phyloP scores from a whole-genome alignment of 1,284 basidiomycete genomes.

The Sanghuangporus baumii region DNA sequence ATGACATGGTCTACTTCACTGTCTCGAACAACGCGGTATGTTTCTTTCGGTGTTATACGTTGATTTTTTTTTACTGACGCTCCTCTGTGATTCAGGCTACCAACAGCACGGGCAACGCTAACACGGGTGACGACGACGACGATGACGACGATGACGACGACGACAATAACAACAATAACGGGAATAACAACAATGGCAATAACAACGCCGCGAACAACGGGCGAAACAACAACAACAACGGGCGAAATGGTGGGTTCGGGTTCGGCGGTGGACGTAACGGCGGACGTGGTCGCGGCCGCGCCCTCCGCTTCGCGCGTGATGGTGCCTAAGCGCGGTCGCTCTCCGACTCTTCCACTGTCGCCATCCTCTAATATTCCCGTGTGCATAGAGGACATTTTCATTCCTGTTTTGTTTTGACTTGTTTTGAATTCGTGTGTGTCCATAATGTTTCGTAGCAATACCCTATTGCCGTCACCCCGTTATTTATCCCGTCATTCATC shows the following conservation, averaged over 20 bases:
- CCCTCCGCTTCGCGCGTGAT: slow-evolving; percentile 17
- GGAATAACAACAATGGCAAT: background rate
- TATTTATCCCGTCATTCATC: background rate
- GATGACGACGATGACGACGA: too few relatives aligned
- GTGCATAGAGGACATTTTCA: background rate
- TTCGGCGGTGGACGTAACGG: slow-evolving; percentile 14
- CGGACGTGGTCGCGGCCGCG: slow-evolving; percentile 11
- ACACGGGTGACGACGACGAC: too few relatives aligned
- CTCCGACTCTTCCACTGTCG: background rate
- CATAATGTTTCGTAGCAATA: background rate
- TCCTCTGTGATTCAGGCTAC: slow-evolving; percentile 4
- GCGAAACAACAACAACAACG: slow-evolving; percentile 10
- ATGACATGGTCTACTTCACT: slow-evolving; percentile 54
- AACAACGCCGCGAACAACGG: background rate
- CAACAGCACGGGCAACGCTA: background rate
- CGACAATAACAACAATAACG: slow-evolving; percentile 3
- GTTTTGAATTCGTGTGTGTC: background rate
- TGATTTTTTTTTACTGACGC: background rate
- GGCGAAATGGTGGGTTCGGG: background rate
- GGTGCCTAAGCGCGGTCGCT: background rate
- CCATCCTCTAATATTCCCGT: background rate
- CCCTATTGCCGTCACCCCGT: background rate
- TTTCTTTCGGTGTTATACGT: slow-evolving; percentile 11
- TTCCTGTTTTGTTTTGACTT: background rate
- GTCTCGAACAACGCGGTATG: slow-evolving; percentile 11